These are phyloP conservation scores for Ophiostoma fasciatum DNA, from an alignment of 2,329 filamentous ascomycete genomes.

Conservation along the genomic window DNA sequence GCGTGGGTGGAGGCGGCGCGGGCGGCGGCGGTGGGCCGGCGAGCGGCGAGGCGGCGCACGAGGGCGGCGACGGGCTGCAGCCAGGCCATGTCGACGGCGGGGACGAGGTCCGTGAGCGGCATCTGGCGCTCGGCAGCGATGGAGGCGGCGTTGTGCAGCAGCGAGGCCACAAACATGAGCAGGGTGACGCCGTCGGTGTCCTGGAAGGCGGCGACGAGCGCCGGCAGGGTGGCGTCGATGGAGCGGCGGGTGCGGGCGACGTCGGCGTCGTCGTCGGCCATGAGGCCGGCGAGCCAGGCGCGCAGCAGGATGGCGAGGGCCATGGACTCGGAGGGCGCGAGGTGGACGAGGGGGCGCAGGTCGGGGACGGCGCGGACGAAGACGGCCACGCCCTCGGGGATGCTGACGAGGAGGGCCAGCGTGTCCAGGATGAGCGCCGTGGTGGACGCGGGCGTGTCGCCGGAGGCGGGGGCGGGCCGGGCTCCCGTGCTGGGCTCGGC, in stretches of 20 bases:
- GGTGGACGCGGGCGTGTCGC: conserved; percentile 31
- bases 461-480: background rate
- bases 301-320: conserved; percentile 40
- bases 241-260: conserved; percentile 19
- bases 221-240: conserved; percentile 32
- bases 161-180: conserved; percentile 37
- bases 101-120: conserved; percentile 24
- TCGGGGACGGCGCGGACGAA: conserved; percentile 30
- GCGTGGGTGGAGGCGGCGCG: conserved; percentile 45
- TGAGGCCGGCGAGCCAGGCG: conserved; percentile 31
- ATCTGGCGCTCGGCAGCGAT: background rate
- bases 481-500: background rate
- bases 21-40: conserved; percentile 37
- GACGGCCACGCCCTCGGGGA: conserved; percentile 31
- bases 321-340: conserved; percentile 36
- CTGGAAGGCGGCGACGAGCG: conserved; percentile 37
- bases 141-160: conserved; percentile 30
- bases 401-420: conserved; percentile 39
- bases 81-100: conserved; percentile 36
- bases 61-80: conserved; percentile 29
- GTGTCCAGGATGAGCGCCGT: conserved; percentile 39
- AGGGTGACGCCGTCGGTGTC: conserved; percentile 46
- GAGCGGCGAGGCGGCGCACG: conserved; percentile 38
- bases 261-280: conserved; percentile 6
- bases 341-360: conserved; percentile 39